phyloP scores from a whole-genome alignment of 495 filamentous ascomycete genomes.

The Neurospora sublineolata region DNA sequence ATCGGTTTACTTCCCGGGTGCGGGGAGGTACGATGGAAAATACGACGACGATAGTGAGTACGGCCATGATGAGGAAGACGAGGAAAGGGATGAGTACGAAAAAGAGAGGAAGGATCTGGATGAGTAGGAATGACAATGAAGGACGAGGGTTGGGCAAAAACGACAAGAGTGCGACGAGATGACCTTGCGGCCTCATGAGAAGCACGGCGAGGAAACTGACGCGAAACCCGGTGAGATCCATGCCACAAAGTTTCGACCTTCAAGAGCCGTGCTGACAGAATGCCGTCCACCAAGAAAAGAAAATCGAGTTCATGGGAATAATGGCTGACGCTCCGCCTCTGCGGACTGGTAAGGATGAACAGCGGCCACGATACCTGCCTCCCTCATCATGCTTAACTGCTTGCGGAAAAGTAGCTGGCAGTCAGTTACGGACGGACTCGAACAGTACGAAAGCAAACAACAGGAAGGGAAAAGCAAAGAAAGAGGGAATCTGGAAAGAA shows the following conservation, averaged over 20 bases:
- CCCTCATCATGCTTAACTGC: rapidly evolving
- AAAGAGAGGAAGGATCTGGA: too few relatives aligned
- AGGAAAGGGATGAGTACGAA: too few relatives aligned
- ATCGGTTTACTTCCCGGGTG: too few relatives aligned
- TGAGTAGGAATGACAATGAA: not conserved
- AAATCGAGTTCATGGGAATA: not conserved
- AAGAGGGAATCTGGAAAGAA: not conserved
- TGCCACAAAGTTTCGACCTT: not conserved
- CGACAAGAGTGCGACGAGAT: not conserved
- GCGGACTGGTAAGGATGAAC: not conserved
- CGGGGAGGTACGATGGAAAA: too few relatives aligned
- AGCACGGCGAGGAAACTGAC: not conserved
- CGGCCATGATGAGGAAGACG: too few relatives aligned
- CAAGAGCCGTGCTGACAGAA: not conserved
- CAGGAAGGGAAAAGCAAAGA: not conserved
- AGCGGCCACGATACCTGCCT: not conserved
- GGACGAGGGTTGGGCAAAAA: not conserved
- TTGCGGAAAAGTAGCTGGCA: not conserved
- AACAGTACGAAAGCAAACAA: not conserved
- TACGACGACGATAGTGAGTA: too few relatives aligned
- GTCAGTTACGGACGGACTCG: rapidly evolving
- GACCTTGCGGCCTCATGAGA: not conserved
- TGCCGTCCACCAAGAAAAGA: not conserved
- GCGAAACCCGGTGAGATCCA: not conserved
- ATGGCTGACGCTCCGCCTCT: too few relatives aligned